Evolutionary conservation across 192 early-diverging fungal species (phyloP), one percentile per base, ranked within the genome.

Genomic region (Coemansia sp.): DNA sequence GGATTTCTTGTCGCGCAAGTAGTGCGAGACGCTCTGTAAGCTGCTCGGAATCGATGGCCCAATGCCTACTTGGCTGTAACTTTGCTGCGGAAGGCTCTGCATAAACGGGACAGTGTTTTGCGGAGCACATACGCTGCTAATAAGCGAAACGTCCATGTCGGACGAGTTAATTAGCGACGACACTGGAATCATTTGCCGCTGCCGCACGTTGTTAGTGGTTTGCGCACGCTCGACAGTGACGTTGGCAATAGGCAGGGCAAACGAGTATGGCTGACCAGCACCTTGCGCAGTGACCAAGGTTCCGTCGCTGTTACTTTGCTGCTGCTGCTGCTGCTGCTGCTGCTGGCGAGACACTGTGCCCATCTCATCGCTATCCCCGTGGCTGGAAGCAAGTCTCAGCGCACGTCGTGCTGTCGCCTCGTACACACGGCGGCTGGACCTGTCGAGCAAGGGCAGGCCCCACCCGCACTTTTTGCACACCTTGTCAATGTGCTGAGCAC

Each of bases 381-480:
- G 45, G 20, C 18, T 74, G 1, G 72, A 57, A 18, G 73, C 55
- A 24, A 80, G 73, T 35, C 31, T 39, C 57, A 76, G 50, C n/a
- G 73, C 61, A 36, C 76, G 60, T 21, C 82, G 64, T 46, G 77
- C 66, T 33, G 83, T 64, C 37, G 77, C 64, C 79, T 85, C 71
- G 85, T 82, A 83, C 2, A 77, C 50, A 21, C 82, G 76, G 20
- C 77, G 76, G 35, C 77, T 67, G 37, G 71, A 88, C 43, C 78
- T 85, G 59, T 92, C 87, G 26, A 95, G 76, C 65, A 94, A 67
- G n/a, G 96, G 96, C 36, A 98, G 65, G 1, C 97, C 95, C 95
- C 95, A 99, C 2, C 97, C 97, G 76, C 97, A 99, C 62, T 91
- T 96, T 67, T 84, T 85, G 69, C 97, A 99, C 63, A 93, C 92